Base-by-base conservation (phyloP, 352 stramenopile genomes). In the Globisporangium paddicum region DNA sequence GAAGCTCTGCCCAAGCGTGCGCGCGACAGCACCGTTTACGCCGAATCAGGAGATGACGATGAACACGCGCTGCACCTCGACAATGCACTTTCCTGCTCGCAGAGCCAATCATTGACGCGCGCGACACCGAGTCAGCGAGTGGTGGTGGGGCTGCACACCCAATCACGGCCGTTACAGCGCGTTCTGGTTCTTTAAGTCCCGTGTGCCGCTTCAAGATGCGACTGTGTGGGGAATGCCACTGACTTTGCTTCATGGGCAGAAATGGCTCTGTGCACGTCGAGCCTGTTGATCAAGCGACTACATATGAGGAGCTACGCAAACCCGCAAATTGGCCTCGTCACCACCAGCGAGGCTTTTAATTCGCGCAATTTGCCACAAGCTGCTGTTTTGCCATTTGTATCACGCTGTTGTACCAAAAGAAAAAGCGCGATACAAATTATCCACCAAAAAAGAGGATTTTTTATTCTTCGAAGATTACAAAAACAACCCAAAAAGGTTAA, bases 121-220 rank as follows among this genome's bases (percentile, higher is more conserved):
- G 40, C 25, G 16, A n/a, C 40, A 14, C 53, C 18, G 25, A 60
- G 53, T 60, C 53, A 60, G 40, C 25, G 23, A 13, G 25, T 5
- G 32, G 32, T 35, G 32, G 11, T n/a, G n/a, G n/a, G n/a, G 37
- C 7, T 23, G 38, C 41, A 50, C 37, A 16, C 53, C 53, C n/a
- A 60, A 60, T 60, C 53, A 60, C 8, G 18, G 40, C 40, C 11
- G 53, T 50, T 50, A 52, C 53, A 52, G 49, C 49, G 21, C 49
- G 10, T 28, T 42, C 34, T n/a, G 21, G 28, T n/a, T n/a, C n/a
- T n/a, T n/a, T n/a, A n/a, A n/a, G n/a, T n/a, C n/a, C n/a, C n/a
- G n/a, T n/a, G n/a, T n/a, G n/a, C n/a, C 26, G 28, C 34, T 56
- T 45, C 32, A 56, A 45, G 32, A 23, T 45, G 19, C 32, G 19